Evolutionary conservation across 257 asterid species (phyloP).

Genomic region (Capsicum pubescens): DNA sequence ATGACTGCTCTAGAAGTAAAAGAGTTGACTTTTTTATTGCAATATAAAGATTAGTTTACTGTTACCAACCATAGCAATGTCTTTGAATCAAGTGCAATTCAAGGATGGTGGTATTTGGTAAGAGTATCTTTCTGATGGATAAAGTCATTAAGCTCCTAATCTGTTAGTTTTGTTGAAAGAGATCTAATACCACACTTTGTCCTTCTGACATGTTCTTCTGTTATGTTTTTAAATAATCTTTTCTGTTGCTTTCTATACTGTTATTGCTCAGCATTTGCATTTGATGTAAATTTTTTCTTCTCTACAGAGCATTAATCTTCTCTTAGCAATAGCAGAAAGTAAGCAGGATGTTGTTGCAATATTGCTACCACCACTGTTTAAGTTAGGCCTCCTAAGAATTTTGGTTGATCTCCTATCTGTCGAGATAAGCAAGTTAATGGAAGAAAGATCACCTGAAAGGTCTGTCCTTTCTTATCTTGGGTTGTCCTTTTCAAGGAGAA

Average conservation of each 20-base stretch:
- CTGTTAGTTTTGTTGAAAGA: neutral
- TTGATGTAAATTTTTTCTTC: slow-evolving; percentile 31
- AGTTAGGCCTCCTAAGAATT: slow-evolving; percentile 63
- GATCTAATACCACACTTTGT: neutral
- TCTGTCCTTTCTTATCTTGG: slow-evolving; percentile 36
- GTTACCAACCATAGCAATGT: neutral
- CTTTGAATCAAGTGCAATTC: slow-evolving; percentile 15
- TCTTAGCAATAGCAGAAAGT: slow-evolving; percentile 71
- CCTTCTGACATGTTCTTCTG: neutral
- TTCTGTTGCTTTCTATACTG: neutral
- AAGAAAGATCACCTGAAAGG: slow-evolving; percentile 75
- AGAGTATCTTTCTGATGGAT: neutral
- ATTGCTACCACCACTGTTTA: slow-evolving; percentile 70
- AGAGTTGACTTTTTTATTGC: neutral
- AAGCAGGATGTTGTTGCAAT: slow-evolving; percentile 56
- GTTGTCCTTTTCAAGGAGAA: neutral
- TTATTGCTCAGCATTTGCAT: slow-evolving; percentile 28
- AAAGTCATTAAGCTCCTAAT: neutral
- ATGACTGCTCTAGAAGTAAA: neutral
- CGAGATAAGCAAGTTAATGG: slow-evolving; percentile 72
- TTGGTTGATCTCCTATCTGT: slow-evolving; percentile 72
- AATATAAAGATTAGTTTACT: neutral
- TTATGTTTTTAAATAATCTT: neutral
- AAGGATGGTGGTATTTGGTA: neutral
- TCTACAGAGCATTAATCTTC: slow-evolving; percentile 77